Base-by-base conservation (phyloP, 306 rosid genomes). In the Dryas octopetala region DNA sequence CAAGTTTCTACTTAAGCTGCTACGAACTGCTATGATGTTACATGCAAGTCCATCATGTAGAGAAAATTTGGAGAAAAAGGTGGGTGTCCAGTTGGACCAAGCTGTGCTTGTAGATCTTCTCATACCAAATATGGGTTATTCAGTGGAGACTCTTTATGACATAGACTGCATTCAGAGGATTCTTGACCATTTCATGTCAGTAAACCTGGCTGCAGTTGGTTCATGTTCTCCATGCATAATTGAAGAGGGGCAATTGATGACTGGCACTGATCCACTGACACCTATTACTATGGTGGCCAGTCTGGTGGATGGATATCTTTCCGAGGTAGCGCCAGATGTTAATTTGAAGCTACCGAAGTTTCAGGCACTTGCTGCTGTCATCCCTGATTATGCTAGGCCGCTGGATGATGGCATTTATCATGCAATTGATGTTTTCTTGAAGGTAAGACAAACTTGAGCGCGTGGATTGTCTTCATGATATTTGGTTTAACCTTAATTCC, bases 321-420 rank as follows among this genome's bases (percentile, higher is more conserved):
- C 95, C 65, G 96, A 90, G 85, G 96, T 89, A 26, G 98, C 96
- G 63, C 83, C 86, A 6, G 98, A 93, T 83, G 98, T 93, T 59
- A 90, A 93, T 78, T 79, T 93, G 75, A 93, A 93, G 86, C 67
- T 85, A 70, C 88, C 89, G 5, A 93, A 90, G 82, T 93, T 93
- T 74, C 94, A 84, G 68, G 84, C 96, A 4, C 90, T 93, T 74
- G 98, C 96, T 73, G 76, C 91, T 77, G 85, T 85, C 62, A 83
- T 93, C 78, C 96, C 98, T 23, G 91, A 90, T 68, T 90, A 83
- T 86, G 96, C 91, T 54, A 90, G 98, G 82, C 88, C 93, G 9
- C 64, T 87, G 9, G 91, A 88, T 76, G 98, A 93, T 83, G 92
- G 85, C 61, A 76, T 93, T 62, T 93, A 93, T 83, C 96, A 89